Evolutionary conservation across 2,329 filamentous ascomycete species (phyloP), one percentile per base, ranked within the genome.

Genomic region (Rutstroemia sp.): DNA sequence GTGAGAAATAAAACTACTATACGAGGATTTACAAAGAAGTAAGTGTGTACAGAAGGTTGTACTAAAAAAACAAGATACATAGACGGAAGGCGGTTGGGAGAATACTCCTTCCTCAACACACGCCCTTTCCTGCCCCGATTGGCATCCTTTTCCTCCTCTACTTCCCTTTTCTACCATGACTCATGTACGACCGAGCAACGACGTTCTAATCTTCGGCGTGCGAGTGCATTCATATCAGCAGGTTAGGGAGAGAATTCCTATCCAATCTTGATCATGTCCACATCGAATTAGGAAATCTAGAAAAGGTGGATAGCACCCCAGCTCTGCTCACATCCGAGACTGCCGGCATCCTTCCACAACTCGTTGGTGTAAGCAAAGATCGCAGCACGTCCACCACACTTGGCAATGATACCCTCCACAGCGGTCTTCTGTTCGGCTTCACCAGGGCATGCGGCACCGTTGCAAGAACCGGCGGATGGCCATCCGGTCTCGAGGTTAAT

Each of bases 401-500:
- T 74, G 65, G 80, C 66, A 62, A 84, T 74, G 70, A 97, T 92
- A 57, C 81, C 81, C 62, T 79, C 71, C 71, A 97, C 83, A 65
- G 92, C 92, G 45, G 69, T 72, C 51, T 74, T 74, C 80, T 97
- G 92, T 75, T 92, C 77, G 1, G 69, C 44, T 5, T 64, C 50
- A 64, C 88, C 84, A 56, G 92, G 83, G 65, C 88, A 76, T 58
- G 91, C 91, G 19, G 69, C 69, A 59, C 89, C 90, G 74, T 94
- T 92, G 75, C 81, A 72, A 30, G 72, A 66, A 70, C 92, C 92
- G 7, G 70, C 63, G 54, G 77, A 84, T 62, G 92, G 92, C 91
- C 92, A 97, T 67, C 92, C 92, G 57, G 87, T 88, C 84, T 97
- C 92, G 65, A 95, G 79, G 75, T 92, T 90, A 77, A 90, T 83